Evolutionary conservation across 345 rosid species (phyloP), one percentile per base, ranked within the genome.

Genomic region (Aquilaria yunnanensis): DNA sequence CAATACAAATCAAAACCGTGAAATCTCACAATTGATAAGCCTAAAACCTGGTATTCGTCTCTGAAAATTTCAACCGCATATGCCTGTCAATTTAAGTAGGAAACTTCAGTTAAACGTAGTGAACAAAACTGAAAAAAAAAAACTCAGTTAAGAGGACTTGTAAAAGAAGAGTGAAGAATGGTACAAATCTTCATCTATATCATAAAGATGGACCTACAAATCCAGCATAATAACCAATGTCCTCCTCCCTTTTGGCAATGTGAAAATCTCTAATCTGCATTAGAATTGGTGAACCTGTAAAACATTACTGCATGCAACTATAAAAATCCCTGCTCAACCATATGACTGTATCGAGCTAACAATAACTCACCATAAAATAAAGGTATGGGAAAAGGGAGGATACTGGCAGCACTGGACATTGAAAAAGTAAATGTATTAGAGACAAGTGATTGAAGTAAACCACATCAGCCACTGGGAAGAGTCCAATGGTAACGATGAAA

Each of bases 341-440:
- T 10, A 29, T 37, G 43, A 37, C 4, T 37, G 43, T 7, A 37
- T 7, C 4, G 4, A 37, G 43, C 1, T 14, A 13, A 14, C 13
- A 59, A 5, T 48, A 53, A 82, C 94, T 88, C 66, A 89, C 98
- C 96, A 89, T 86, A 71, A 86, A 94, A 60, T 94, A 94, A 59
- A 94, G 84, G 62, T 85, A 94, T 0, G 99, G 97, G 61, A 94
- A 94, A n/a, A 94, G 86, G 63, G 95, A 85, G 16, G 92, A 85
- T 66, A 88, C 83, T 14, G 97, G 95, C 75, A 90, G 75, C 16
- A 91, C 99, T 94, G 87, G 83, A 56, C 62, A 64, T 51, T 49
- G 7, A 37, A 57, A 34, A 41, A 73, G 34, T 37, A 43, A 29
- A 31, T 48, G 43, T 37, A 7, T 37, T 37, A 37, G 43, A 7